These are phyloP conservation scores for Aquilaria sinensis DNA, from an alignment of 345 rosid genomes.

Conservation along the genomic window DNA sequence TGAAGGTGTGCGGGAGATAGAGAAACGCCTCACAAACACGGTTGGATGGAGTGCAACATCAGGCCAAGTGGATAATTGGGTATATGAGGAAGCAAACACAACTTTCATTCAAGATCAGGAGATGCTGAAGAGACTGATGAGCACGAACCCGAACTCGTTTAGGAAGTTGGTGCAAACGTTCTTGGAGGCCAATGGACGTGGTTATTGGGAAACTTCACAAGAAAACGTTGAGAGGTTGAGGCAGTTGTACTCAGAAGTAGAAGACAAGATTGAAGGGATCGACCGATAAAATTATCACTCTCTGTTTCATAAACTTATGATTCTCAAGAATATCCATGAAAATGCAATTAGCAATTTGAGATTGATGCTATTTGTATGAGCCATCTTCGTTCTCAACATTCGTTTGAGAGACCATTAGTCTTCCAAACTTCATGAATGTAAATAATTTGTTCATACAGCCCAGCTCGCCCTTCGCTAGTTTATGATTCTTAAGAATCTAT, in stretches of 20 bases:
- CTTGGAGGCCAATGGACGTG: slow-evolving; percentile 97
- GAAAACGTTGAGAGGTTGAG: slow-evolving; percentile 80
- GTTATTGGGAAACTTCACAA: slow-evolving; percentile 89
- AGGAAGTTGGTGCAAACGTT: slow-evolving; percentile 93
- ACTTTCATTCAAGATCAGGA: slow-evolving; percentile 94
- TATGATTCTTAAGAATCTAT: too few species aligned
- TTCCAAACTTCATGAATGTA: too few species aligned
- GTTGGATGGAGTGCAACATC: slow-evolving; percentile 99
- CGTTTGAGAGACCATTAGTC: too few species aligned
- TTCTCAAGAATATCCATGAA: too few species aligned
- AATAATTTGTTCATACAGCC: too few species aligned
- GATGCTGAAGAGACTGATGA: slow-evolving; percentile 86
- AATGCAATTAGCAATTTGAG: too few species aligned
- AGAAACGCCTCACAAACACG: slow-evolving; percentile 88
- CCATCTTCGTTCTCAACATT: too few species aligned
- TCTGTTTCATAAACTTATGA: too few species aligned
- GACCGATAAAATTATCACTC: slow-evolving; percentile 40
- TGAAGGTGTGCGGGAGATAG: slow-evolving; percentile 96
- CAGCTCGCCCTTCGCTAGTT: too few species aligned
- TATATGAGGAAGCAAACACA: slow-evolving; percentile 89
- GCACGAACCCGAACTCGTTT: slow-evolving; percentile 84
- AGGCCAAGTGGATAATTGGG: slow-evolving; percentile 99
- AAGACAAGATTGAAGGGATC: slow-evolving; percentile 97
- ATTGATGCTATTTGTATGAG: too few species aligned
- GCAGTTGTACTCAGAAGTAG: slow-evolving; percentile 87